Evolutionary conservation across 1,284 basidiomycete species (phyloP).

Genomic region (Ganoderma sinense): DNA sequence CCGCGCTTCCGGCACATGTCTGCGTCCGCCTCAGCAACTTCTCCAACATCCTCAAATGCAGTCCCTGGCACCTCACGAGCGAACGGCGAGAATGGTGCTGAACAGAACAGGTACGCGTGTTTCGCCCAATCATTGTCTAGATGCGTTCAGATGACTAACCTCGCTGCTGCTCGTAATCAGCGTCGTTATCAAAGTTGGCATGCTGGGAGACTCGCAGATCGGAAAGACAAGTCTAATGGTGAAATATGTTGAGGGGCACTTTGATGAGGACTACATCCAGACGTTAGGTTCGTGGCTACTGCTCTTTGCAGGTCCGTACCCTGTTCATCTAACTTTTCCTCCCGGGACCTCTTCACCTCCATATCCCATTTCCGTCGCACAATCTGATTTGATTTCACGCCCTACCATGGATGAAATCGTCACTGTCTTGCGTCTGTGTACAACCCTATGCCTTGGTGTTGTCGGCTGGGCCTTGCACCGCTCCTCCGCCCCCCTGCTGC

Average conservation of each 20-base stretch:
- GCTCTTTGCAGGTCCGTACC: background rate
- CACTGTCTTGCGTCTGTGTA: background rate
- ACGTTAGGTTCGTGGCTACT: conserved; percentile 77
- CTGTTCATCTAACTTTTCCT: background rate
- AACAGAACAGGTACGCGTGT: conserved; percentile 71
- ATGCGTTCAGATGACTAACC: conserved; percentile 10
- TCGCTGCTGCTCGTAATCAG: conserved; percentile 46
- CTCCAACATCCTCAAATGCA: conserved; percentile 50
- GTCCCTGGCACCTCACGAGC: conserved; percentile 54
- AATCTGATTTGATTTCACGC: background rate
- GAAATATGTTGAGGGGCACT: conserved; percentile 97
- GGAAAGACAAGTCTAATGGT: conserved; percentile 99
- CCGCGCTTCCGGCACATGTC: conserved; percentile 39
- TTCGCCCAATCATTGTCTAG: conserved; percentile 10
- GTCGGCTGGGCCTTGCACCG: background rate
- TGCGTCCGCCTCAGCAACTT: conserved; percentile 41
- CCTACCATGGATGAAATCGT: background rate
- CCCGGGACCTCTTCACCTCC: background rate
- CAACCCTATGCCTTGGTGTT: background rate
- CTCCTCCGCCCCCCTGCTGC: background rate
- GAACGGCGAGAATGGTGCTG: conserved; percentile 67
- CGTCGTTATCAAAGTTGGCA: conserved; percentile 97
- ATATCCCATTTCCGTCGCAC: background rate
- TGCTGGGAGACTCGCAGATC: conserved; percentile 99
- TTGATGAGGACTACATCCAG: conserved; percentile 99